Percentiles rank a stretch among this genome's conserved stretches.
Evolutionary conservation across 805 yeast species (phyloP).

Genomic region (Osmozyma mogii): DNA sequence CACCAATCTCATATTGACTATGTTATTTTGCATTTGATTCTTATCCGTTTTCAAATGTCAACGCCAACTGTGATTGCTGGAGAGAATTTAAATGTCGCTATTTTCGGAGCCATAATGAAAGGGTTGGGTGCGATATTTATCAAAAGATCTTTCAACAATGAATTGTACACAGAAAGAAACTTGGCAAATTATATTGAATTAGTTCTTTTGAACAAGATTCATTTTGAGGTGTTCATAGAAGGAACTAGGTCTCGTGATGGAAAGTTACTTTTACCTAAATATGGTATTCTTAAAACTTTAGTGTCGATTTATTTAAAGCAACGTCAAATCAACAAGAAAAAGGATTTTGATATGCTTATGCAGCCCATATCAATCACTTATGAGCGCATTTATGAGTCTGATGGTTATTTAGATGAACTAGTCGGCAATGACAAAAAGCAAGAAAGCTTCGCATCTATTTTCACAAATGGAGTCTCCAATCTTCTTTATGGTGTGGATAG

Average conservation of each 20-base stretch:
- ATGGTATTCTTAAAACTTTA: slow-evolving; percentile 50
- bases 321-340: slow-evolving; percentile 10
- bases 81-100: slow-evolving; percentile 54
- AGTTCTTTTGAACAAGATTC: slow-evolving; percentile 38
- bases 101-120: slow-evolving; percentile 43
- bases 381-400: slow-evolving; percentile 51
- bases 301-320: slow-evolving; percentile 40
- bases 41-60: slow-evolving; percentile 46
- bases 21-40: slow-evolving; percentile 46
- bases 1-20: slow-evolving; percentile 60
- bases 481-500: slow-evolving; percentile 13
- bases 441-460: slow-evolving; percentile 37
- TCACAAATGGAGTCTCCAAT: slow-evolving; percentile 27
- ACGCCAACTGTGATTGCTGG: slow-evolving; percentile 57
- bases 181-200: slow-evolving; percentile 42
- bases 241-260: slow-evolving; percentile 65
- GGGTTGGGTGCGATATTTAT: slow-evolving; percentile 51
- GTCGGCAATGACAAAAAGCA: slow-evolving; percentile 49
- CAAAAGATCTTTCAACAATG: slow-evolving; percentile 40
- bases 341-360: slow-evolving; percentile 26
- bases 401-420: slow-evolving; percentile 47
- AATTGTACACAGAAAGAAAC: slow-evolving; percentile 38
- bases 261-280: slow-evolving; percentile 53
- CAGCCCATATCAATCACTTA: slow-evolving; percentile 54
- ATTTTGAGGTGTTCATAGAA: slow-evolving; percentile 54